Evolutionary conservation across 495 filamentous ascomycete genomes (phyloP).

Genomic region (Podospora bellae-mahoneyi): DNA sequence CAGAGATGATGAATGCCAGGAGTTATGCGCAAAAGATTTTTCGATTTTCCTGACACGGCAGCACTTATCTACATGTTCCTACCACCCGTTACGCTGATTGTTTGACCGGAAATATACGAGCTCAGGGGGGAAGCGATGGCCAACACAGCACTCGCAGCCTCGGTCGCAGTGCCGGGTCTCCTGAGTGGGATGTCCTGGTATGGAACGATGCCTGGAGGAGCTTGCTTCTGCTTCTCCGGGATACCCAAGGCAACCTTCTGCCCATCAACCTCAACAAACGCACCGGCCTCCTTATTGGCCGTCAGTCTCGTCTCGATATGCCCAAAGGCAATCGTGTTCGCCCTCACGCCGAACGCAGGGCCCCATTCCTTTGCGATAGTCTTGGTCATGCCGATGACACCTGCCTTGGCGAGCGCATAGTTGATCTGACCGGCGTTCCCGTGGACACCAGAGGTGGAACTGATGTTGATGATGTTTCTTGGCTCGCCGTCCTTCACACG

Average conservation of each 20-base stretch:
- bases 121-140: conserved; percentile 78
- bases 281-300: conserved; percentile 73
- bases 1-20: conserved; percentile 4
- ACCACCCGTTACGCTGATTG: conserved; percentile 78
- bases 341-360: conserved; percentile 73
- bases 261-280: conserved; percentile 72
- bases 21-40: neutral
- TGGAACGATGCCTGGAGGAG: conserved; percentile 30
- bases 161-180: conserved; percentile 68
- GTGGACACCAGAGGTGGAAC: conserved; percentile 71
- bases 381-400: conserved; percentile 73
- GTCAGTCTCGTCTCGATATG: conserved; percentile 75
- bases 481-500: conserved; percentile 77
- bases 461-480: conserved; percentile 77
- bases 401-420: conserved; percentile 80
- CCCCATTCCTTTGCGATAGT: conserved; percentile 94
- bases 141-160: conserved; percentile 75
- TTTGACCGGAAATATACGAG: conserved; percentile 80
- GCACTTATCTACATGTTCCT: conserved; percentile 62
- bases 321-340: conserved; percentile 81
- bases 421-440: conserved; percentile 85
- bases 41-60: neutral
- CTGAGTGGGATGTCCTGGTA: conserved; percentile 72
- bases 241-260: conserved; percentile 77
- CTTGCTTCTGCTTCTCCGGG: conserved; percentile 46